Conservation (phyloP, 352 stramenopile species). For the Phytopythium mirpurense region DNA sequence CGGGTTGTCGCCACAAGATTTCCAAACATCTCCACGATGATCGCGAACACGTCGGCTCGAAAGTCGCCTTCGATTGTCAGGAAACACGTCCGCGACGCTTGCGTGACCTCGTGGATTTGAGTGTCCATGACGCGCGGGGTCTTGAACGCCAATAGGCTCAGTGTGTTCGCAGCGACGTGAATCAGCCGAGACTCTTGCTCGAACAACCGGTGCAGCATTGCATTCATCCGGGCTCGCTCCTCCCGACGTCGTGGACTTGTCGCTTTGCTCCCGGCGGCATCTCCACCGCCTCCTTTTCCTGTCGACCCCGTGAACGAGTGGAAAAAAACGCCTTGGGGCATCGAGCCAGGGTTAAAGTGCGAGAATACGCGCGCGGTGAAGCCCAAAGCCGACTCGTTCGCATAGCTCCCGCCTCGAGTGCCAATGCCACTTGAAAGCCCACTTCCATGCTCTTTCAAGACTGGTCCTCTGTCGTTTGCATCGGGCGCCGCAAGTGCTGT, state of each 20-base stretch:
- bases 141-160: constrained; percentile 57
- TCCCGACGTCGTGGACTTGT: constrained; percentile 14
- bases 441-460: not conserved
- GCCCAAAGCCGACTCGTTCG: constrained; percentile 15
- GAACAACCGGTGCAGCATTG: constrained; percentile 46
- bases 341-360: constrained; percentile 38
- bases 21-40: constrained; percentile 61
- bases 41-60: constrained; percentile 51
- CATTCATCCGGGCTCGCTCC: constrained; percentile 27
- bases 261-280: not conserved
- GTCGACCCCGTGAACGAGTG: constrained; percentile 40
- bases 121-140: constrained; percentile 30
- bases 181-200: constrained; percentile 57
- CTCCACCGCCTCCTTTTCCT: not conserved
- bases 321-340: constrained; percentile 53
- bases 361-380: constrained; percentile 78
- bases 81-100: constrained; percentile 36
- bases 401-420: constrained; percentile 1
- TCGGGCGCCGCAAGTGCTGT: not conserved
- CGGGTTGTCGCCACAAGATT: constrained; percentile 31
- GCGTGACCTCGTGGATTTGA: constrained; percentile 30
- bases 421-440: constrained; percentile 1
- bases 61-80: constrained; percentile 63
- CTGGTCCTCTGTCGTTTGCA: not conserved
- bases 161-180: constrained; percentile 42